Conservation (phyloP, 1,284 basidiomycete species). For the Apiotrichum domesticum region DNA sequence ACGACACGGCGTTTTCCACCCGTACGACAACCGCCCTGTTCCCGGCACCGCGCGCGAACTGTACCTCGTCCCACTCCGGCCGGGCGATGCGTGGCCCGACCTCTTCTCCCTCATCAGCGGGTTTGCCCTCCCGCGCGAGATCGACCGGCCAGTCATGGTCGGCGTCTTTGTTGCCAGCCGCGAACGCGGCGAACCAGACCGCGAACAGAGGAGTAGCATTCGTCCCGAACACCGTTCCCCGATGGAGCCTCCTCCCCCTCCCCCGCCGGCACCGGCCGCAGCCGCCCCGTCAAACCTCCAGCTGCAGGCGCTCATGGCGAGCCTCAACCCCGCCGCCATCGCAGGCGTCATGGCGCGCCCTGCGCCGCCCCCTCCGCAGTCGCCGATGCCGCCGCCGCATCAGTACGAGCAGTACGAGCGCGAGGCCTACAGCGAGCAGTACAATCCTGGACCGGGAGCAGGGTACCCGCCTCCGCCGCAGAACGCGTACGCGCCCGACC, state of each 20-base stretch:
- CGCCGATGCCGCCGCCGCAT: neutral
- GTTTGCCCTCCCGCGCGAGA: constrained; percentile 57
- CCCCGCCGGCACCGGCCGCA: constrained; percentile 15
- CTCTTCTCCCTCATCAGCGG: constrained; percentile 79
- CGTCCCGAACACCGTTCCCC: constrained; percentile 44
- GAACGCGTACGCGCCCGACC: neutral
- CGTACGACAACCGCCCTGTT: constrained; percentile 64
- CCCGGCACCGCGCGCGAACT: constrained; percentile 73
- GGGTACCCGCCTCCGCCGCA: no score
- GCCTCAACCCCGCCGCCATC: constrained; percentile 30
- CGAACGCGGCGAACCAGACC: constrained; percentile 39
- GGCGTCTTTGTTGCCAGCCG: constrained; percentile 76
- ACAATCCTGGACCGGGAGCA: no score
- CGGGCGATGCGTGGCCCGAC: constrained; percentile 67
- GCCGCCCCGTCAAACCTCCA: constrained; percentile 30
- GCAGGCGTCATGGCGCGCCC: neutral
- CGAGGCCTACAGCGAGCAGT: neutral
- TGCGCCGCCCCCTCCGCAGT: neutral
- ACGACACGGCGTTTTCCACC: constrained; percentile 78
- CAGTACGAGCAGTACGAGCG: neutral
- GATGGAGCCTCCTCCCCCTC: constrained; percentile 3
- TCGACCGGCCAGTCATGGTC: constrained; percentile 62
- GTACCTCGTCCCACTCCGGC: constrained; percentile 74
- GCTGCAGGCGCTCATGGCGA: constrained; percentile 38
- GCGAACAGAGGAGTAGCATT: constrained; percentile 25